These are phyloP conservation scores for Citrus hindsii DNA, from an alignment of 345 rosid species.

Conservation along the genomic window DNA sequence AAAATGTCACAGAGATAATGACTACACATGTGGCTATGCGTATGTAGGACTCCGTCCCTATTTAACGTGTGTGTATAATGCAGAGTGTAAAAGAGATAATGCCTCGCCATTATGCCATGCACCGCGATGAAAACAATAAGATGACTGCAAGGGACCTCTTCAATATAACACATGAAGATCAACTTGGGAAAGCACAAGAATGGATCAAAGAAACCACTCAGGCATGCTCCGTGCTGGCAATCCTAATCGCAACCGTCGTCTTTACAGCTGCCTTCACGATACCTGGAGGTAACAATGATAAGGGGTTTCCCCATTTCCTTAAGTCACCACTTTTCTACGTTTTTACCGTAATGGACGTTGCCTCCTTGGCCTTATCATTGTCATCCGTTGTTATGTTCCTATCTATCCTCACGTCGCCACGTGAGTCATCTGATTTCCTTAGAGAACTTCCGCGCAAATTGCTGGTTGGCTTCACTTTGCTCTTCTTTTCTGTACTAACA, in stretches of 20 bases:
- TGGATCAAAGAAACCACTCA: not conserved
- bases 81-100: not conserved
- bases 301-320: conserved; percentile 17
- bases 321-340: conserved; percentile 9
- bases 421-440: not conserved
- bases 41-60: not conserved
- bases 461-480: conserved; percentile 21
- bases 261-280: not conserved
- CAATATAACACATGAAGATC: not conserved
- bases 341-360: conserved; percentile 21
- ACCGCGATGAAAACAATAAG: not conserved
- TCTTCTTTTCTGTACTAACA: conserved; percentile 19
- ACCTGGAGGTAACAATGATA: not conserved
- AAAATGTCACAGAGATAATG: too few species aligned
- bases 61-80: not conserved
- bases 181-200: not conserved
- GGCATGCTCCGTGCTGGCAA: too few species aligned
- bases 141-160: not conserved
- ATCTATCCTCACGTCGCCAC: conserved; percentile 22
- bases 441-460: conserved; percentile 11
- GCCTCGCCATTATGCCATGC: not conserved
- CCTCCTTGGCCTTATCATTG: conserved; percentile 20
- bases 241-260: not conserved
- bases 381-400: conserved; percentile 32
- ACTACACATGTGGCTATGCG: too few species aligned